phyloP scores from a whole-genome alignment of 768 basidiomycete genomes.

The Polyporus arcularius region DNA sequence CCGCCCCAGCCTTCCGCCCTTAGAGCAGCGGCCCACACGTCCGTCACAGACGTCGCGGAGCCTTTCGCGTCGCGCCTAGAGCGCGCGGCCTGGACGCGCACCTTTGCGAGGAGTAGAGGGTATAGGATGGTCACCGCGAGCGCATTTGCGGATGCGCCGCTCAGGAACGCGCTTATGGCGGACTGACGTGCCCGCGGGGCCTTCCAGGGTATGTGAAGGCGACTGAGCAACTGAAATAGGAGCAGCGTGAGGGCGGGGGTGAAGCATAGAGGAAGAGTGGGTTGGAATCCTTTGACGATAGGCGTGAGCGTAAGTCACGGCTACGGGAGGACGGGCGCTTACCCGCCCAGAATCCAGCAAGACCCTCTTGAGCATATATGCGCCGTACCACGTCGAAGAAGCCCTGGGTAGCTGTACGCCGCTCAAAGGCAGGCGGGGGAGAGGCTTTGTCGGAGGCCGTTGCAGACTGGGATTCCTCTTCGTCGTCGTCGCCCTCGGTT shows the following conservation, averaged over 20 bases:
- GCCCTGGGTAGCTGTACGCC: background rate
- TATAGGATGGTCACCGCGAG: conserved; percentile 52
- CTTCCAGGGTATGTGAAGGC: conserved; percentile 33
- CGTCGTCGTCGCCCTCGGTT: conserved; percentile 40
- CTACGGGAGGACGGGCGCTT: background rate
- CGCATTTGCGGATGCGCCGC: conserved; percentile 56
- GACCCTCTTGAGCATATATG: conserved; percentile 50
- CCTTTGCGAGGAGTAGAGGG: conserved; percentile 63
- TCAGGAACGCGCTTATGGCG: conserved; percentile 49
- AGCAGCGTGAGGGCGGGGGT: conserved; percentile 62
- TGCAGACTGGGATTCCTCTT: conserved; percentile 20
- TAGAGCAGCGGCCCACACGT: conserved; percentile 20
- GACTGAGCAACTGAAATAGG: conserved; percentile 52
- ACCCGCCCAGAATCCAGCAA: conserved; percentile 62
- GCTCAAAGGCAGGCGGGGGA: background rate
- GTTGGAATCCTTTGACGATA: conserved; percentile 46
- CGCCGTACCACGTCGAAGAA: conserved; percentile 34
- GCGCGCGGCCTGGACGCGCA: conserved; percentile 44
- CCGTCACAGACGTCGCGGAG: conserved; percentile 23
- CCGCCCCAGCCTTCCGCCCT: conserved; percentile 25
- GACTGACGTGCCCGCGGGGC: conserved; percentile 35
- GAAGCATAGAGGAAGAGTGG: conserved; percentile 48
- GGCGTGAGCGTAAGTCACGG: background rate
- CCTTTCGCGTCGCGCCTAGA: conserved; percentile 17
- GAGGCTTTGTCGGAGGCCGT: conserved; percentile 3